Conservation (phyloP, 1,139 yeast species). For the Kluyveromyces sp. region DNA sequence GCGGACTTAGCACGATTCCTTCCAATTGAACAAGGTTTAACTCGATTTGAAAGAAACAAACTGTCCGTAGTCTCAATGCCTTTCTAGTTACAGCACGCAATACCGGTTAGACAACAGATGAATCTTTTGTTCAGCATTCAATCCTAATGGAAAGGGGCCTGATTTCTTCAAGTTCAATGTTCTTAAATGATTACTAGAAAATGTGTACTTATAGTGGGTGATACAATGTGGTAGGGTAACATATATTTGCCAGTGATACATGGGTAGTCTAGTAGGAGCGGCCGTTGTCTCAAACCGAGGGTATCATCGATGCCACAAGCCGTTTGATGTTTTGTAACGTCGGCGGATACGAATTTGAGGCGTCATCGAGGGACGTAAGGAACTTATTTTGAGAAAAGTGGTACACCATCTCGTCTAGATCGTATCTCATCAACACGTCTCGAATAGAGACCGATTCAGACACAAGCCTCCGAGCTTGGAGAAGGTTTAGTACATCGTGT, state of each 20-base stretch:
- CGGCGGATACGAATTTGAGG: constrained; percentile 5
- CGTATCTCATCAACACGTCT: constrained; percentile 17
- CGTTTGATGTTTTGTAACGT: constrained; percentile 3
- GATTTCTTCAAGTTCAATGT: neutral
- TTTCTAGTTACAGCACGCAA: neutral
- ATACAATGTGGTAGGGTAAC: too few species aligned
- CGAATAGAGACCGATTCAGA: constrained; percentile 9
- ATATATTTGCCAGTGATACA: too few species aligned
- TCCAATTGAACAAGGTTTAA: neutral
- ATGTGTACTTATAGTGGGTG: neutral
- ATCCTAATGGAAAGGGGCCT: constrained; percentile 1
- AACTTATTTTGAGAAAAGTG: constrained; percentile 2
- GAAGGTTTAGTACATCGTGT: constrained; percentile 15
- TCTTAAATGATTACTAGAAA: neutral
- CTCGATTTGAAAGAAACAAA: neutral
- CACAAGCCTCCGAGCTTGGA: constrained; percentile 13
- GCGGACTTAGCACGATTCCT: neutral
- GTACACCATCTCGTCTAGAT: constrained; percentile 23
- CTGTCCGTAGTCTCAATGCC: neutral
- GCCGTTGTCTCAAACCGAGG: neutral
- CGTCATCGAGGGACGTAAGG: constrained; percentile 6
- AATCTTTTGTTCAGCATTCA: neutral
- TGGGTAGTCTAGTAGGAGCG: too few species aligned
- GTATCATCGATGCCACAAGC: constrained; percentile 6
- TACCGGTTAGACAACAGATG: neutral